Evolutionary conservation across 495 filamentous ascomycete genomes (phyloP).

Genomic region (Penicillium coffeae): DNA sequence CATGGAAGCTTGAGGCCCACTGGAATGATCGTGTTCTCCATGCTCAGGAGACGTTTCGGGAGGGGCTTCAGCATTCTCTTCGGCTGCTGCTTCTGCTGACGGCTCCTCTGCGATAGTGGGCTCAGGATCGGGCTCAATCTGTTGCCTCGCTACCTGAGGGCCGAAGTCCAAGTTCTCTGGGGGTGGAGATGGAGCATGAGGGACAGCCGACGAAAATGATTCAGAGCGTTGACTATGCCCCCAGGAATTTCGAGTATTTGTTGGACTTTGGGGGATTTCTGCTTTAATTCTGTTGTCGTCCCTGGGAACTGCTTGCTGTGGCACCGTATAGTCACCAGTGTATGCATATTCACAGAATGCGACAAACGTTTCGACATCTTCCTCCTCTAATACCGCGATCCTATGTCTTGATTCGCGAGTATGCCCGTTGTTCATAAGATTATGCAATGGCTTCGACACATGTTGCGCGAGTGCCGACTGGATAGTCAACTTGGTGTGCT

Average conservation of each 20-base stretch:
- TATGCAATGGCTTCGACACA: conserved; percentile 45
- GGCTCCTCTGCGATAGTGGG: background rate
- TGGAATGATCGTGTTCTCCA: background rate
- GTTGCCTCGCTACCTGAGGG: background rate
- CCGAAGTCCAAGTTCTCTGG: conserved; percentile 19
- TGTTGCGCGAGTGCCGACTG: conserved; percentile 45
- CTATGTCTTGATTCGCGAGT: conserved; percentile 44
- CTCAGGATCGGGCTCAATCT: conserved; percentile 2
- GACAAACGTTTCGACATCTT: conserved; percentile 45
- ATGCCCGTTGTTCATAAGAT: conserved; percentile 44
- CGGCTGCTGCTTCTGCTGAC: background rate
- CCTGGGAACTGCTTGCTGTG: conserved; percentile 6
- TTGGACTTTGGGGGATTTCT: conserved; percentile 8
- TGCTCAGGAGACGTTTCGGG: background rate
- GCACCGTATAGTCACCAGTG: conserved; percentile 44
- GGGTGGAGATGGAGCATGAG: conserved; percentile 23
- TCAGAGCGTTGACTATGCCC: conserved; percentile 18
- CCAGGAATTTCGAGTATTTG: conserved; percentile 15
- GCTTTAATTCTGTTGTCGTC: conserved; percentile 9
- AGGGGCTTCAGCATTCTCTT: background rate
- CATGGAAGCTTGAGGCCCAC: background rate
- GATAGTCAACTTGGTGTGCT: conserved; percentile 42
- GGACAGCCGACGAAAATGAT: conserved; percentile 21
- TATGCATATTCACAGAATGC: conserved; percentile 50
- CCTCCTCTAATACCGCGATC: conserved; percentile 41